Evolutionary conservation across 169 alveolate species (phyloP).

Genomic region (Plasmodium ovale): DNA sequence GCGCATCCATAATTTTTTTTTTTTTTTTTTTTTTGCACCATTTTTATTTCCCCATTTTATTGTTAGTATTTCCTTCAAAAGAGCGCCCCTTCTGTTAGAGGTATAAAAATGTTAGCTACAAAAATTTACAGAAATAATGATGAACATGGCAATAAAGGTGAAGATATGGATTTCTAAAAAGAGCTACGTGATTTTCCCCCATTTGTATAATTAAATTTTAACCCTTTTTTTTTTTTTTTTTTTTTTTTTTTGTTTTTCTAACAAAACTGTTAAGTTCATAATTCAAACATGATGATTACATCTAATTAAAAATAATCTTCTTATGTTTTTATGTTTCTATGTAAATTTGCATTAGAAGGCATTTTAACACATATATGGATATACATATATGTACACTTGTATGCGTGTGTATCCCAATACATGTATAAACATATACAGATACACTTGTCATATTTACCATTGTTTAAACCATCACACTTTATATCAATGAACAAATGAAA

Average conservation of each 20-base stretch:
- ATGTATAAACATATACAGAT: neutral
- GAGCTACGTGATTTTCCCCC: neutral
- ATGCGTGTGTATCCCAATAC: neutral
- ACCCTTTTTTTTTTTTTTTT: slow-evolving; percentile 8
- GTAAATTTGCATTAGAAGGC: neutral
- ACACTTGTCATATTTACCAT: too few species aligned
- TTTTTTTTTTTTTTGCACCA: neutral
- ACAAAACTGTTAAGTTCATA: slow-evolving; percentile 1
- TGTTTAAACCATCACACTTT: too few species aligned
- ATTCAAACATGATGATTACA: neutral
- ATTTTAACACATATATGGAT: neutral
- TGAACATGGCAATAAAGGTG: slow-evolving; percentile 18
- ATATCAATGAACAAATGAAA: too few species aligned
- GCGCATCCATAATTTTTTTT: neutral
- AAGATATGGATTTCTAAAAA: slow-evolving; percentile 21
- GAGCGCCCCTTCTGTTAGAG: slow-evolving; percentile 15
- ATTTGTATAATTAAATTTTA: neutral
- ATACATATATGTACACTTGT: neutral
- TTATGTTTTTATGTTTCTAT: neutral
- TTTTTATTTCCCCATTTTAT: neutral
- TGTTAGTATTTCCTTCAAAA: slow-evolving; percentile 60
- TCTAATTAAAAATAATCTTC: neutral
- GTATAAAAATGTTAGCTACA: slow-evolving; percentile 26
- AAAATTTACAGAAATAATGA: slow-evolving; percentile 41
- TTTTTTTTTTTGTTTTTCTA: too few species aligned